Evolutionary conservation across 495 filamentous ascomycete species (phyloP), one percentile per base, ranked within the genome.

Genomic region (Hypoxylon fragiforme): DNA sequence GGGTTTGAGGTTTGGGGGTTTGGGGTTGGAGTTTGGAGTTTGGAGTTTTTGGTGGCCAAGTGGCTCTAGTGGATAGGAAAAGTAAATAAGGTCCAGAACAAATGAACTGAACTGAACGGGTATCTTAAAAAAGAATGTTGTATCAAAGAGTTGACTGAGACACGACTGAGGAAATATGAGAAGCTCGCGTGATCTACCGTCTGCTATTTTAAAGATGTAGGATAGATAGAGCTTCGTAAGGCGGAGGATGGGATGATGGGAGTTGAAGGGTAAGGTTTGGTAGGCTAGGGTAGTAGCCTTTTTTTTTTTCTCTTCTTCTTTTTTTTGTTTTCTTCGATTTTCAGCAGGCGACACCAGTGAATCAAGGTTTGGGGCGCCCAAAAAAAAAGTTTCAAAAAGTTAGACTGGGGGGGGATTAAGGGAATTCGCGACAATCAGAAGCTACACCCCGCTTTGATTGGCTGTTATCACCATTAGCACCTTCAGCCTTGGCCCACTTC

Each of bases 371-470:
- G 51, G 51, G 37, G 44, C 21, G 40, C 38, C 48, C 35, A 61
- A 62, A n/a, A n/a, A n/a, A n/a, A n/a, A n/a, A n/a, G n/a, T n/a
- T n/a, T n/a, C n/a, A n/a, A n/a, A 62, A 57, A 51, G 51, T 57
- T 52, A 34, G 24, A 61, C 57, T 41, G 42, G 46, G 57, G 15
- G 40, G 42, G 24, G 24, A 28, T 9, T 34, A 34, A 44, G 44
- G 45, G 44, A 49, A 54, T 32, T 60, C 57, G 57, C 57, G 51
- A 62, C 58, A 55, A 62, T 62, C 58, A 50, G 41, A 46, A 47
- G 45, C 37, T 22, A 21, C 24, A 3, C 5, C 18, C 24, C 38
- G 2, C 14, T 42, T 1, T 56, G 12, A 52, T 62, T 56, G 58
- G 58, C 5, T 21, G 20, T 3, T n/a, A 16, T 28, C 7, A n/a